A percentile compares a stretch with the other conserved stretches of the same genome.
Conservation (phyloP, 2,329 filamentous ascomycete species). For the Diaporthe humulicola region DNA sequence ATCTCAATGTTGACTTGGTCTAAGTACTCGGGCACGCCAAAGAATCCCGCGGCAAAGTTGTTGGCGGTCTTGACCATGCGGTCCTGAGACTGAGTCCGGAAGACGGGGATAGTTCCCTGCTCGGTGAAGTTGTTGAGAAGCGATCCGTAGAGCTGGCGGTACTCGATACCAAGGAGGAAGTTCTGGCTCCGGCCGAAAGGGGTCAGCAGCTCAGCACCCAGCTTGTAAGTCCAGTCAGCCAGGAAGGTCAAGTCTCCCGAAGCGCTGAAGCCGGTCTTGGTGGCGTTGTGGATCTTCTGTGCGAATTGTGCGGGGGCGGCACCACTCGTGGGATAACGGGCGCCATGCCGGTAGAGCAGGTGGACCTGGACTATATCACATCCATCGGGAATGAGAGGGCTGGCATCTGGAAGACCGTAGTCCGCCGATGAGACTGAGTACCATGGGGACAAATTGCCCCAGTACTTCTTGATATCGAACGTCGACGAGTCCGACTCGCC, state of each 20-base stretch:
- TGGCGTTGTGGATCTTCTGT: conserved; percentile 50
- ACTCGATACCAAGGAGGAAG: conserved; percentile 55
- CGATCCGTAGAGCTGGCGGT: conserved; percentile 57
- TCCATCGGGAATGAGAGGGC: conserved; percentile 47
- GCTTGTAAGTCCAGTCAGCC: conserved; percentile 51
- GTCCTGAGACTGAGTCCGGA: conserved; percentile 50
- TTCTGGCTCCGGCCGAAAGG: conserved; percentile 56
- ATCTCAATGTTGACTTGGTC: conserved; percentile 51
- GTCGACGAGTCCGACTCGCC: conserved; percentile 43
- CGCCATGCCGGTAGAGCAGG: conserved; percentile 50
- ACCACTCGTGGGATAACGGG: conserved; percentile 49
- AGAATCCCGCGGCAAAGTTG: conserved; percentile 51
- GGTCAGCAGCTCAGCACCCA: conserved; percentile 52
- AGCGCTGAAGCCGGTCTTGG: conserved; percentile 49
- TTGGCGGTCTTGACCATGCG: conserved; percentile 51
- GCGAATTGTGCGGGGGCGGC: conserved; percentile 48
- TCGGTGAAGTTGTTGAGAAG: conserved; percentile 58
- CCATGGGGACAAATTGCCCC: conserved; percentile 52
- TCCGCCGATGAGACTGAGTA: conserved; percentile 50
- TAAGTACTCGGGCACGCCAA: conserved; percentile 50
- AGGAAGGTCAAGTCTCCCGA: conserved; percentile 48
- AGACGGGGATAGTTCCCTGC: conserved; percentile 54
- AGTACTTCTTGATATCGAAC: conserved; percentile 49
- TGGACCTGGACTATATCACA: conserved; percentile 50
- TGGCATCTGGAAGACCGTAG: conserved; percentile 48